Base-by-base conservation (phyloP, 352 stramenopile genomes). In the Phytophthora brassicae region DNA sequence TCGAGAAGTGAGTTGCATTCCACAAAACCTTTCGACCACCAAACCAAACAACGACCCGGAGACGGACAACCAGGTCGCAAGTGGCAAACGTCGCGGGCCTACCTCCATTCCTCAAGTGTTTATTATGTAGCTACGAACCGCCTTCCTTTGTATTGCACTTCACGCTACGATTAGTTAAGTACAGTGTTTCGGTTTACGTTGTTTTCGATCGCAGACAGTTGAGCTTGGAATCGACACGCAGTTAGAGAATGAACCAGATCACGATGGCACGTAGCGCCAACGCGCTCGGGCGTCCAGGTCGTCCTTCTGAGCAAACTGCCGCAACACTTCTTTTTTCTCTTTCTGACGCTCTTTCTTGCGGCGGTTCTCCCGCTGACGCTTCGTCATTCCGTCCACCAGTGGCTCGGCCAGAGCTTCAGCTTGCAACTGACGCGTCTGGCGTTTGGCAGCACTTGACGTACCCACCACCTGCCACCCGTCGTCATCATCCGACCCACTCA, bases 281-380 rank as follows among this genome's bases (percentile, higher is more conserved):
- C 75, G 75, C 14, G 62, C 82, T 44, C 82, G 82, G 13, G 83
- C 83, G 59, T 94, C 71, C 39, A 92, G 56, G 5, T 86, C 85
- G 41, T 85, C 66, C 24, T 86, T 75, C 49, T 92, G 85, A 1
- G 84, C 84, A 58, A 90, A 74, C 23, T 70, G 77, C 23, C 85
- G 81, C 48, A 84, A 66, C 46, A 87, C 26, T 26, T 92, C 85
- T 62, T 90, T 91, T 29, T 89, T 74, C 69, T 92, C 81, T 13
- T 79, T 80, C 56, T 90, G 75, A 17, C 82, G 80, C 56, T 94
- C 83, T 43, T 88, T 89, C 63, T 90, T 89, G 46, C 85, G 85
- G 26, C 81, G 82, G 50, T 69, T 89, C 62, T 94, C 82, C 2
- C 85, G 83, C 68, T 94, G 84, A 29, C 81, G 76, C 67, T 94